Percentiles rank a stretch among this genome's conserved stretches.
phyloP scores from a whole-genome alignment of 495 filamentous ascomycete genomes.

The Podospora anserina region DNA sequence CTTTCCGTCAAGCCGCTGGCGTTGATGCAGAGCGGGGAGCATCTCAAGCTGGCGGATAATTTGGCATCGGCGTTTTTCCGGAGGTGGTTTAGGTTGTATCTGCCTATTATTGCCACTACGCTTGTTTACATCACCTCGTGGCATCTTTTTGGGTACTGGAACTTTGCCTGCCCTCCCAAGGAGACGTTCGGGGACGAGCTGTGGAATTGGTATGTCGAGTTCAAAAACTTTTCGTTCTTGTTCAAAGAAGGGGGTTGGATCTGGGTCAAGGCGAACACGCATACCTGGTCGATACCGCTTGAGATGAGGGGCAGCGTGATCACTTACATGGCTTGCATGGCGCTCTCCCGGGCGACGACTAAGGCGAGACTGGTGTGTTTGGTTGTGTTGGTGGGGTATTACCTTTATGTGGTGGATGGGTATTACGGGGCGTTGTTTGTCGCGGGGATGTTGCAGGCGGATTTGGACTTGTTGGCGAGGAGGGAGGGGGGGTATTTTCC shows the following conservation, averaged over 20 bases:
- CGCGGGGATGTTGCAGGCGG: conserved; percentile 48
- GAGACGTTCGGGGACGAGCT: conserved; percentile 43
- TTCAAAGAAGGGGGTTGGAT: conserved; percentile 37
- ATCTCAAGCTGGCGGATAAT: conserved; percentile 31
- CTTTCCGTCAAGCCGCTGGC: conserved; percentile 49
- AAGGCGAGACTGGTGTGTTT: conserved; percentile 36
- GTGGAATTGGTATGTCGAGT: conserved; percentile 53
- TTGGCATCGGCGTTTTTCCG: conserved; percentile 37
- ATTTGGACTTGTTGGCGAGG: conserved; percentile 45
- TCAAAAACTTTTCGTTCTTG: conserved; percentile 59
- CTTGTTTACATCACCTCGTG: conserved; percentile 49
- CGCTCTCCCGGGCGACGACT: conserved; percentile 40
- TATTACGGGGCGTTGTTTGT: conserved; percentile 47
- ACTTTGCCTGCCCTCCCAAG: conserved; percentile 34
- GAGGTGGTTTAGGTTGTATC: conserved; percentile 35
- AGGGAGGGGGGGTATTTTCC: conserved; percentile 41
- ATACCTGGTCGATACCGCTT: conserved; percentile 45
- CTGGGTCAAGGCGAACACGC: conserved; percentile 39
- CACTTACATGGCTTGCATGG: conserved; percentile 44
- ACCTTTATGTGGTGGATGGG: conserved; percentile 49
- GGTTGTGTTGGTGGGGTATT: conserved; percentile 36
- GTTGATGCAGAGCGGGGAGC: conserved; percentile 39
- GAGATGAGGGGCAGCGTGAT: conserved; percentile 45
- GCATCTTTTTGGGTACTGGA: conserved; percentile 48
- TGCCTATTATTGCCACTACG: conserved; percentile 43